phyloP scores from a whole-genome alignment of 345 rosid species.

The Pseudoturritis turrita region DNA sequence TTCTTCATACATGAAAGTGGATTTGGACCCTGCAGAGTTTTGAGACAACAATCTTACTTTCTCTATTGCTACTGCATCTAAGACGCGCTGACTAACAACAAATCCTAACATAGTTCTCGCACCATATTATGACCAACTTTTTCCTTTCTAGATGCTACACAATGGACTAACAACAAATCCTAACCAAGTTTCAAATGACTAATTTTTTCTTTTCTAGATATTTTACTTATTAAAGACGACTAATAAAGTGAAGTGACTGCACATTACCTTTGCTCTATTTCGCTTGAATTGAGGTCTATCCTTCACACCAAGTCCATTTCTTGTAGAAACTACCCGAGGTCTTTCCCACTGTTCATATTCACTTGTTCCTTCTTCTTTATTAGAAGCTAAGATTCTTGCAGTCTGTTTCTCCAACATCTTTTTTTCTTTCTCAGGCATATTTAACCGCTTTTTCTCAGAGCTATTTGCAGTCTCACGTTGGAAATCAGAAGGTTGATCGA shows the following conservation, averaged over 20 bases:
- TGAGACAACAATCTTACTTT: slow-evolving; percentile 9
- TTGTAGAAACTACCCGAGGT: slow-evolving; percentile 19
- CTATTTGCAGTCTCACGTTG: slow-evolving; percentile 56
- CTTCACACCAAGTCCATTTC: slow-evolving; percentile 38
- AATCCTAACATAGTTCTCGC: neutral
- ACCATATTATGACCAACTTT: neutral
- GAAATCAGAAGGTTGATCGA: slow-evolving; percentile 71
- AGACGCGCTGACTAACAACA: neutral
- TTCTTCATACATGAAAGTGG: slow-evolving; percentile 85
- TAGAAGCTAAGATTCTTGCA: slow-evolving; percentile 28
- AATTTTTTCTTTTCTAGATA: neutral
- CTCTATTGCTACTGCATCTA: neutral
- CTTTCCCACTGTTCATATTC: slow-evolving; percentile 36
- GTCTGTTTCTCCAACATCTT: slow-evolving; percentile 43
- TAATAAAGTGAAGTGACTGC: neutral
- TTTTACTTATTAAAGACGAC: neutral
- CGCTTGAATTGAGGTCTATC: slow-evolving; percentile 81
- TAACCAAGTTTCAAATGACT: neutral
- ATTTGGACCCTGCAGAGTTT: slow-evolving; percentile 69
- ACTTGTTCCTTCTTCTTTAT: slow-evolving; percentile 12
- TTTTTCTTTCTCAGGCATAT: slow-evolving; percentile 47
- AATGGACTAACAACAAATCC: neutral
- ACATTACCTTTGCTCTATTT: slow-evolving; percentile 64
- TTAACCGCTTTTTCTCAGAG: slow-evolving; percentile 57
- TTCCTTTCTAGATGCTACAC: neutral